These are phyloP conservation scores for Vitis hybrid DNA, from an alignment of 177 flowering plant species.

Conservation along the genomic window DNA sequence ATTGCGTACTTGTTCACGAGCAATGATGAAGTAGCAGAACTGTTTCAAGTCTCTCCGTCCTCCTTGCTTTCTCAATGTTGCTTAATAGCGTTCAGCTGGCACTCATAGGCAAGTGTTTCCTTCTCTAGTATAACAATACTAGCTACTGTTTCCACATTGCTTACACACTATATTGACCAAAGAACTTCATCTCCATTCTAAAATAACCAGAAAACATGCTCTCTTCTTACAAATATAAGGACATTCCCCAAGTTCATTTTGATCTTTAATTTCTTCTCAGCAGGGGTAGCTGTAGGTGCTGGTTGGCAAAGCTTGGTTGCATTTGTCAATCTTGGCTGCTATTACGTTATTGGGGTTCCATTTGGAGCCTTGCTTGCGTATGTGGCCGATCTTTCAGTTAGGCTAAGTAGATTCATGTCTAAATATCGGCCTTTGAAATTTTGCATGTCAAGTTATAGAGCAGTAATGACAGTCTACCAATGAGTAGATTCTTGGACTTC, in stretches of 20 bases:
- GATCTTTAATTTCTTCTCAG: no score
- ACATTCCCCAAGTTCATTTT: no score
- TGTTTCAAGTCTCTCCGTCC: slow-evolving; percentile 39
- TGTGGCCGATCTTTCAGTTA: slow-evolving; percentile 24
- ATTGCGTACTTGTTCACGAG: slow-evolving; percentile 44
- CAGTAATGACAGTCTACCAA: neutral
- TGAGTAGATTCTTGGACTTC: neutral
- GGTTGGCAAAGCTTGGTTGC: slow-evolving; percentile 53
- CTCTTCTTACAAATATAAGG: no score
- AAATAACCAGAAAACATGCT: no score
- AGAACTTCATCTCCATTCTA: no score
- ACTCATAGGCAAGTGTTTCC: slow-evolving; percentile 36
- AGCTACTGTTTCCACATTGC: neutral
- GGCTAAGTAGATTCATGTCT: slow-evolving; percentile 22
- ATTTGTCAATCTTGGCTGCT: slow-evolving; percentile 39
- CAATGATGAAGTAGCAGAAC: slow-evolving; percentile 35
- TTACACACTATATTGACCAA: no score
- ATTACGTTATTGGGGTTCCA: slow-evolving; percentile 46
- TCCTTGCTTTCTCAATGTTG: slow-evolving; percentile 47
- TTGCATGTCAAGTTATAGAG: neutral
- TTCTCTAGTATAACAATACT: no score
- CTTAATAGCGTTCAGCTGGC: slow-evolving; percentile 51
- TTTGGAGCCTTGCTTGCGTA: slow-evolving; percentile 46
- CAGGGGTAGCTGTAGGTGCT: slow-evolving; percentile 63
- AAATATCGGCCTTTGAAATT: neutral